Conservation (phyloP, 2,329 filamentous ascomycete genomes). For the Moelleriella libera region DNA sequence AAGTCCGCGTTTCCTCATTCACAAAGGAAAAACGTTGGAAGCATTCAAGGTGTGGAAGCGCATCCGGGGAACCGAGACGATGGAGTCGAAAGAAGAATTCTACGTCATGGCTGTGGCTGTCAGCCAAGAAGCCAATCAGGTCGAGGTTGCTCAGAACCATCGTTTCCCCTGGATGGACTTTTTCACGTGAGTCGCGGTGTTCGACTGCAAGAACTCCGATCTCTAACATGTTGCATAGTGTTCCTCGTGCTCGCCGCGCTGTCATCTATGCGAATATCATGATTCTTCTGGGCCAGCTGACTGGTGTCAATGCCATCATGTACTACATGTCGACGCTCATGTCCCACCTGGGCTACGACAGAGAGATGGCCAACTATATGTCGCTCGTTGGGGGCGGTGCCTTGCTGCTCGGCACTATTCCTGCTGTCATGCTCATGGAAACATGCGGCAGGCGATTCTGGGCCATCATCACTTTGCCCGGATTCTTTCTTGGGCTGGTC, state of each 20-base stretch:
- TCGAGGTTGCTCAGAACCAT: constrained; percentile 36
- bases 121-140: constrained; percentile 37
- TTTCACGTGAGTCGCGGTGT: constrained; percentile 32
- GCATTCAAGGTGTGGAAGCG: constrained; percentile 56
- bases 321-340: constrained; percentile 61
- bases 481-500: constrained; percentile 56
- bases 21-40: constrained; percentile 35
- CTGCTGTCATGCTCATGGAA: constrained; percentile 58
- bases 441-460: constrained; percentile 59
- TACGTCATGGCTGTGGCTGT: constrained; percentile 57
- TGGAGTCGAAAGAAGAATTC: constrained; percentile 53
- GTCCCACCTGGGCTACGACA: constrained; percentile 51
- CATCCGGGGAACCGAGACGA: constrained; percentile 44
- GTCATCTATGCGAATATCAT: constrained; percentile 56
- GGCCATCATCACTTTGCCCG: constrained; percentile 58
- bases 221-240: constrained; percentile 11
- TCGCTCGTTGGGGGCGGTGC: constrained; percentile 57
- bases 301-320: constrained; percentile 56
- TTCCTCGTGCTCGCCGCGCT: constrained; percentile 50
- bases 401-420: constrained; percentile 53
- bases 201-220: background rate
- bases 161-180: constrained; percentile 60
- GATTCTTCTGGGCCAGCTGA: constrained; percentile 57
- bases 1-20: constrained; percentile 54
- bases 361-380: constrained; percentile 55